phyloP scores from a whole-genome alignment of 192 early-diverging fungal species.

The Radiomyces spectabilis region DNA sequence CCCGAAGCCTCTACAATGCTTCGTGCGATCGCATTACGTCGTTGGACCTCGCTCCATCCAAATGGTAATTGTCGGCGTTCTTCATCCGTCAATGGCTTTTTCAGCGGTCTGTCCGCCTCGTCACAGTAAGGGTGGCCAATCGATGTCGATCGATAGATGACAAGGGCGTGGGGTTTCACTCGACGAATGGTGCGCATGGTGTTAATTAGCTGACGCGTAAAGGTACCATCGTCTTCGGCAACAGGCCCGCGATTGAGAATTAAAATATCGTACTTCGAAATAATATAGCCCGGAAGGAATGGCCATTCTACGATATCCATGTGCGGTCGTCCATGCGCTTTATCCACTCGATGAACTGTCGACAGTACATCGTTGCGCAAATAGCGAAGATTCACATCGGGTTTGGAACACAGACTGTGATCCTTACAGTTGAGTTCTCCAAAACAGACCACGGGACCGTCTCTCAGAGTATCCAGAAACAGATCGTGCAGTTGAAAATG shows the following conservation, averaged over 20 bases:
- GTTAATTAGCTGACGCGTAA: constrained; percentile 22
- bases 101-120: constrained; percentile 29
- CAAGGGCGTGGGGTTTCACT: constrained; percentile 26
- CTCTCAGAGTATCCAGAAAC: constrained; percentile 42
- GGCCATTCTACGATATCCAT: constrained; percentile 35
- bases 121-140: constrained; percentile 44
- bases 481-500: constrained; percentile 49
- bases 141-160: constrained; percentile 41
- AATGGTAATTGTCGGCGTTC: constrained; percentile 29
- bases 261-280: constrained; percentile 29
- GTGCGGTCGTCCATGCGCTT: constrained; percentile 17
- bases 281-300: constrained; percentile 24
- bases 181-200: constrained; percentile 29
- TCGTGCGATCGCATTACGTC: constrained; percentile 44
- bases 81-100: constrained; percentile 11
- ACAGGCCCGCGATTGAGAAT: constrained; percentile 39
- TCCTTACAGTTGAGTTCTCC: constrained; percentile 46
- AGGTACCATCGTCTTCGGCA: constrained; percentile 27
- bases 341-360: background rate
- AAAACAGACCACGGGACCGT: constrained; percentile 45
- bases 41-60: constrained; percentile 28
- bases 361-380: constrained; percentile 46
- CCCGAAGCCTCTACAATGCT: constrained; percentile 40
- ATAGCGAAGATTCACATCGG: constrained; percentile 19
- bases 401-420: constrained; percentile 22